A percentile compares a stretch with the other conserved stretches of the same genome.
Conservation (phyloP, 169 alveolate genomes). For the Plasmodium fragile region DNA sequence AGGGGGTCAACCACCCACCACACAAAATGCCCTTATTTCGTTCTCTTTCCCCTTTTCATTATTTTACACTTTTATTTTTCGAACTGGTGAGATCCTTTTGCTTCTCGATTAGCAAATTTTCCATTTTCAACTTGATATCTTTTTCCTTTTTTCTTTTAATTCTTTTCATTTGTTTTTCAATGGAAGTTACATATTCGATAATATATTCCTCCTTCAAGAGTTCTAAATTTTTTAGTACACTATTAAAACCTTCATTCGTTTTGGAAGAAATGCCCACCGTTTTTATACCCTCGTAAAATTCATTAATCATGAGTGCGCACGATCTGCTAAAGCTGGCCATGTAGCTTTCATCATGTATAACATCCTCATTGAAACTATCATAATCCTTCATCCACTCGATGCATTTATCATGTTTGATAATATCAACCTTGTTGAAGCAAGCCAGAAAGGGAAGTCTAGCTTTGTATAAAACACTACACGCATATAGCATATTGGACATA, state of each 20-base stretch:
- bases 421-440: slow-evolving; percentile 96
- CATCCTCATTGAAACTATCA: slow-evolving; percentile 90
- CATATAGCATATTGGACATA: slow-evolving; percentile 98
- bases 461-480: slow-evolving; percentile 96
- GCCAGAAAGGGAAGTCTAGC: slow-evolving; percentile 94
- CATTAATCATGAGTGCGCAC: slow-evolving; percentile 93
- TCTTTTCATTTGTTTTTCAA: slow-evolving; percentile 77
- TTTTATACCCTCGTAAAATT: slow-evolving; percentile 89
- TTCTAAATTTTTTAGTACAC: slow-evolving; percentile 80
- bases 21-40: neutral
- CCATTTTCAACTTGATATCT: slow-evolving; percentile 76
- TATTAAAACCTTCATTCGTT: slow-evolving; percentile 91
- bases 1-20: neutral
- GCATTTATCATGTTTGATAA: slow-evolving; percentile 79
- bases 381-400: slow-evolving; percentile 94
- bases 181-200: slow-evolving; percentile 73
- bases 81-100: slow-evolving; percentile 76
- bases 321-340: slow-evolving; percentile 92
- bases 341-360: slow-evolving; percentile 91
- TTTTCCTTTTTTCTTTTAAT: slow-evolving; percentile 75
- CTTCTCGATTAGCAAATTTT: slow-evolving; percentile 49
- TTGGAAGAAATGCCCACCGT: slow-evolving; percentile 90
- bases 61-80: slow-evolving; percentile 76
- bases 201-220: slow-evolving; percentile 84
- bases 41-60: slow-evolving; percentile 8